Evolutionary conservation across 257 asterid species (phyloP), one percentile per base, ranked within the genome.

Genomic region (Thymus quinquecostatus): DNA sequence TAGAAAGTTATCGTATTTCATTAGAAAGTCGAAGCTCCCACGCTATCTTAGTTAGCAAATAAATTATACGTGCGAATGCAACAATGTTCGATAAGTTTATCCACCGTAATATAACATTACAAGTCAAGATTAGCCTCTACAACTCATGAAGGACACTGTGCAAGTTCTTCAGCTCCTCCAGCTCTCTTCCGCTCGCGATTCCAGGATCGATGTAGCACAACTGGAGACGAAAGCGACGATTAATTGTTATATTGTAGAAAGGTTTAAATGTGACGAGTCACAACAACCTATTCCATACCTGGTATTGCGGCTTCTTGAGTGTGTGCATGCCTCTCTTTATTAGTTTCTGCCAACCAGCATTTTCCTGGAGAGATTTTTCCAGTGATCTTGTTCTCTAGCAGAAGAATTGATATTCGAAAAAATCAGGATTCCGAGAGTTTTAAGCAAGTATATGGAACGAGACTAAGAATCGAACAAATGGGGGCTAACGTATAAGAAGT

Each of bases 301-400:
- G 97, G 76, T 91, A 89, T 56, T 83, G 82, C 13, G 79, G 86
- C 84, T 93, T 84, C 82, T 65, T 86, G 77, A 93, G 85, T 13
- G 98, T 89, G 85, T 91, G 97, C 63, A 77, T 79, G 3, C 98
- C 96, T 80, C 97, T 89, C 85, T 93, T 91, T 68, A 89, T 83
- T 58, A 87, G 76, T 77, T 81, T 80, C 77, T 89, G 96, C 97
- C 98, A 93, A 70, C 98, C 96, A 28, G 32, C 70, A 8, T 87
- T 91, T 60, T 68, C 70, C 47, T 77, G 61, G 29, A 84, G 81
- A 64, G 83, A 74, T 65, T 44, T 75, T 74, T 82, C 86, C 65
- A 93, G 76, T 58, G 69, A 34, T 34, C 38, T 83, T 33, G 96
- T 88, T 82, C 65, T 73, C 97, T 90, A 82, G 48, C 48, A 43